A percentile compares a stretch with the other conserved stretches of the same genome.
Evolutionary conservation across 2,329 filamentous ascomycete genomes (phyloP).

Genomic region (Simplicillium sp.): DNA sequence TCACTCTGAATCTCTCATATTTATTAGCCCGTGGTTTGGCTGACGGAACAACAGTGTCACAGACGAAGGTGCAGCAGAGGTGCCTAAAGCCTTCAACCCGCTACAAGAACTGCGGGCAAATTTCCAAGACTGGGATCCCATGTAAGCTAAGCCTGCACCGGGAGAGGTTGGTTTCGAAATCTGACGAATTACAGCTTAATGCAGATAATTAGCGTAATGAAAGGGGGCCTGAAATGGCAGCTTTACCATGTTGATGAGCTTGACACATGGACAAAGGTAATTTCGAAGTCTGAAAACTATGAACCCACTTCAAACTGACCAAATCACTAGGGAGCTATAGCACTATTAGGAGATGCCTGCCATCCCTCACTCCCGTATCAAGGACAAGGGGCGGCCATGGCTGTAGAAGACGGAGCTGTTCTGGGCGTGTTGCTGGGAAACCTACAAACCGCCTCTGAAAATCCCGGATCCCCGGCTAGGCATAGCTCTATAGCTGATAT

Average conservation of each 20-base stretch:
- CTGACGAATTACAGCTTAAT: neutral
- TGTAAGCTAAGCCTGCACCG: neutral
- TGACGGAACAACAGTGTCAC: neutral
- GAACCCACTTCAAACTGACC: neutral
- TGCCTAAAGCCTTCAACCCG: neutral
- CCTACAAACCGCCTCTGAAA: neutral
- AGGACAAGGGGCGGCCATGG: slow-evolving; percentile 13
- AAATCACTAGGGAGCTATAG: neutral
- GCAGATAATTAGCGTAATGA: neutral
- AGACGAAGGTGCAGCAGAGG: slow-evolving; percentile 1
- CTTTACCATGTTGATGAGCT: slow-evolving; percentile 2
- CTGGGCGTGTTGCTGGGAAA: slow-evolving; percentile 15
- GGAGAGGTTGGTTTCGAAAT: neutral
- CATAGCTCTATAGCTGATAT: neutral
- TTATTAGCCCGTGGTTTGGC: neutral
- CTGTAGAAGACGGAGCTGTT: slow-evolving; percentile 11
- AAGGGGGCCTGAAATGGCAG: slow-evolving; percentile 1
- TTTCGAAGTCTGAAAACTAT: neutral
- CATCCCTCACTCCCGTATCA: slow-evolving; percentile 11
- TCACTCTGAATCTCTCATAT: neutral
- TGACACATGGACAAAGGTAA: slow-evolving; percentile 3
- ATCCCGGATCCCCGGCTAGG: neutral
- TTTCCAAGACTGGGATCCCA: slow-evolving; percentile 3
- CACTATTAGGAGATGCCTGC: neutral
- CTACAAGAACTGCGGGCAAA: neutral